Percentiles rank a stretch among this genome's conserved stretches.
Evolutionary conservation across 2,329 filamentous ascomycete species (phyloP).

Genomic region (Arthrobotrys sphaeroides): DNA sequence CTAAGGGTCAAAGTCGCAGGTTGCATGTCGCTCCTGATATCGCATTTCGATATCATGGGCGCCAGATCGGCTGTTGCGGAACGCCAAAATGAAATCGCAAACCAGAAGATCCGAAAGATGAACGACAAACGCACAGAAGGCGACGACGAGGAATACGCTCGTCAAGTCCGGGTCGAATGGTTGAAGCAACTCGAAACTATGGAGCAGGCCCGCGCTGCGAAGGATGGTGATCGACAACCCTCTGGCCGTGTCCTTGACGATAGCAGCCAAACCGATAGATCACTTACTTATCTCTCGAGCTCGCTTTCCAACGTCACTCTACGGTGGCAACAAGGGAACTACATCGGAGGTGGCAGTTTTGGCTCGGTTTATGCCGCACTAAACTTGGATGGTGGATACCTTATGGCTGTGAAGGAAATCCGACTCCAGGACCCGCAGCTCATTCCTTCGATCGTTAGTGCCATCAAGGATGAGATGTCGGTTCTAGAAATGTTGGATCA

Average conservation of each 20-base stretch:
- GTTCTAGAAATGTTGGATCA: constrained; percentile 95
- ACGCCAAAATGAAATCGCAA: constrained; percentile 83
- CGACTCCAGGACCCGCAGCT: constrained; percentile 94
- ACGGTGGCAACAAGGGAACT: constrained; percentile 98
- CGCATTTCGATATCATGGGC: constrained; percentile 99
- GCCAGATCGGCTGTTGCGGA: constrained; percentile 94
- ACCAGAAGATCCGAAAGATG: constrained; percentile 77
- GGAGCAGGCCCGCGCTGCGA: constrained; percentile 79
- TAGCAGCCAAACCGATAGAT: constrained; percentile 93
- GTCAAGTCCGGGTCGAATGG: constrained; percentile 78
- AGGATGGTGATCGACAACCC: constrained; percentile 84
- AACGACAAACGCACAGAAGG: constrained; percentile 78
- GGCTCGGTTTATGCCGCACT: constrained; percentile 97
- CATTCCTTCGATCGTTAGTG: constrained; percentile 90
- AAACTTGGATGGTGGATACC: constrained; percentile 92
- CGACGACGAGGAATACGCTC: constrained; percentile 86
- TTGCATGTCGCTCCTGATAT: constrained; percentile 96
- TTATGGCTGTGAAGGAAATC: constrained; percentile 99
- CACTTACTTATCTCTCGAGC: constrained; percentile 89
- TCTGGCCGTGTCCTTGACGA: constrained; percentile 91
- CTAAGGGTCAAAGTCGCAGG: constrained; percentile 89
- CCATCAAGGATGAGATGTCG: constrained; percentile 97
- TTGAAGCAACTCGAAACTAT: constrained; percentile 77
- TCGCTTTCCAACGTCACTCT: constrained; percentile 94
- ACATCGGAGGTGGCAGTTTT: constrained; percentile 95